These are phyloP conservation scores for Puccinia hordei DNA, from an alignment of 1,284 basidiomycete species.

Conservation along the genomic window DNA sequence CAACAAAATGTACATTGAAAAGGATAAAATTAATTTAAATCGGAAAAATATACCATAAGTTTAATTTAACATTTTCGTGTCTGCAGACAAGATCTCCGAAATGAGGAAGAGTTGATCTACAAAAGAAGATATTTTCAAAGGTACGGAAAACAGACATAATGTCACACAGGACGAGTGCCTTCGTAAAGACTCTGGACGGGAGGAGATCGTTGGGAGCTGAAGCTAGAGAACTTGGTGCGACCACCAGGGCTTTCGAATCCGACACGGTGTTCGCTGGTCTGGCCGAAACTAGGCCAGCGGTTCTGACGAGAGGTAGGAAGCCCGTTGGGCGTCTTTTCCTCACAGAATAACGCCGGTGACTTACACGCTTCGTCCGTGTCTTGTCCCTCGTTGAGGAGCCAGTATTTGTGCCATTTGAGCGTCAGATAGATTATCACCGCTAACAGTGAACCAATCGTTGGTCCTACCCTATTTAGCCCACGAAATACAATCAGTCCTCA, in stretches of 20 bases:
- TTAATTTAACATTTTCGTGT: too few species aligned
- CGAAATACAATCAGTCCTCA: background rate
- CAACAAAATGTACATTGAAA: too few species aligned
- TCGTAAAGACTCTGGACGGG: constrained; percentile 27
- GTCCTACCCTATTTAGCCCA: constrained; percentile 31
- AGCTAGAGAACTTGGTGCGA: constrained; percentile 31
- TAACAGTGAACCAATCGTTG: constrained; percentile 40
- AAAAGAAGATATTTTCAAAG: too few species aligned
- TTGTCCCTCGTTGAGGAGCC: constrained; percentile 47
- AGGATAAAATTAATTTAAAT: too few species aligned
- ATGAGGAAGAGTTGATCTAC: too few species aligned
- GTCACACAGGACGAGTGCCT: constrained; percentile 14
- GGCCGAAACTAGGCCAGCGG: constrained; percentile 32
- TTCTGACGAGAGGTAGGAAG: constrained; percentile 13
- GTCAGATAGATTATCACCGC: constrained; percentile 45
- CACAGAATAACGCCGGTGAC: constrained; percentile 46
- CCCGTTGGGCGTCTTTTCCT: constrained; percentile 19
- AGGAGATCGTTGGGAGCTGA: constrained; percentile 32
- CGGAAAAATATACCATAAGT: too few species aligned
- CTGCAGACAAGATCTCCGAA: too few species aligned
- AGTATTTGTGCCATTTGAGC: constrained; percentile 47
- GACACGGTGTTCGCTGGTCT: constrained; percentile 10
- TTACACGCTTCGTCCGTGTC: constrained; percentile 47
- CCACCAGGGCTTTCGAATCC: constrained; percentile 26
- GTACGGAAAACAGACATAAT: background rate